These are phyloP conservation scores for Phytophthora kernoviae DNA, from an alignment of 352 stramenopile species.

Conservation along the genomic window DNA sequence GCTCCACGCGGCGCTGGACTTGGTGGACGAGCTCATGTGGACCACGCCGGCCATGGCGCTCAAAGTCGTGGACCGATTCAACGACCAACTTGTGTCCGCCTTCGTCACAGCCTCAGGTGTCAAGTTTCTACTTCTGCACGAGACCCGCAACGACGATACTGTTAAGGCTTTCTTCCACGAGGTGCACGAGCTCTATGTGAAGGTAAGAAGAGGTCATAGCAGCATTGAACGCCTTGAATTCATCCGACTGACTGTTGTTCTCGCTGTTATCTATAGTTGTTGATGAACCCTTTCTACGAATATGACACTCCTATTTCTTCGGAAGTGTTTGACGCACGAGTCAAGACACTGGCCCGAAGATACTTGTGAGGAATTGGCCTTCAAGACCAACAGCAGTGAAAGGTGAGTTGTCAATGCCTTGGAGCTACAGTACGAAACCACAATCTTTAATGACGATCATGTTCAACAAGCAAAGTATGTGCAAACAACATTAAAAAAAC, in stretches of 20 bases:
- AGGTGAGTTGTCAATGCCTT: too few relatives aligned
- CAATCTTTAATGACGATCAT: slow-evolving; percentile 6
- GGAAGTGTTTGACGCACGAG: slow-evolving; percentile 92
- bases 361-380: slow-evolving; percentile 89
- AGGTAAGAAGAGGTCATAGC: slow-evolving; percentile 68
- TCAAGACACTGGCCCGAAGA: slow-evolving; percentile 88
- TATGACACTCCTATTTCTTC: slow-evolving; percentile 95
- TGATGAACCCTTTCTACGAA: slow-evolving; percentile 97
- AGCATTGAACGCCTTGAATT: background rate
- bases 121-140: slow-evolving; percentile 97
- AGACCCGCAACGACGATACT: slow-evolving; percentile 93
- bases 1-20: slow-evolving; percentile 96
- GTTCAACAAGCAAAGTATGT: too few relatives aligned
- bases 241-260: too few relatives aligned
- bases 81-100: slow-evolving; percentile 96
- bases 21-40: slow-evolving; percentile 96
- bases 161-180: slow-evolving; percentile 97
- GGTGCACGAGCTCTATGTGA: slow-evolving; percentile 98
- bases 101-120: slow-evolving; percentile 96
- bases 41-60: slow-evolving; percentile 93
- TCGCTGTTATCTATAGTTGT: slow-evolving; percentile 53
- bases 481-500: too few relatives aligned
- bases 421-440: background rate
- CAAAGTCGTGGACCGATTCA: slow-evolving; percentile 94
- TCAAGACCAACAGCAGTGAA: too few relatives aligned